phyloP scores from a whole-genome alignment of 2,329 filamentous ascomycete species.

The Parastagonospora nodorum region DNA sequence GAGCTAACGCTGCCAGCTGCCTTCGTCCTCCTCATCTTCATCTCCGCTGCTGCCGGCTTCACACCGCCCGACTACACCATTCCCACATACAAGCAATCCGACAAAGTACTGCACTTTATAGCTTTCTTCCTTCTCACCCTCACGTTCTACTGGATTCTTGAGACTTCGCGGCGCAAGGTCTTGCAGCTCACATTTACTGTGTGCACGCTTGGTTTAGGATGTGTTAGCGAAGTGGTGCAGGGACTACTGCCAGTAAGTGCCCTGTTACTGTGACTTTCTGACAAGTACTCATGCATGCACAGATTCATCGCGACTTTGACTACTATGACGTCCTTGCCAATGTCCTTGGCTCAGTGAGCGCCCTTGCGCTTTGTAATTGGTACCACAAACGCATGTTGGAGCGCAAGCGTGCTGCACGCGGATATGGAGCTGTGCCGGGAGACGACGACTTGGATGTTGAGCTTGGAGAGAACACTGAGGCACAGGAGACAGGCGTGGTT shows the following conservation, averaged over 20 bases:
- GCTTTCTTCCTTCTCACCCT: slow-evolving; percentile 90
- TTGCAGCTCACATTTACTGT: slow-evolving; percentile 81
- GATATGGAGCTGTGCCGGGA: slow-evolving; percentile 72
- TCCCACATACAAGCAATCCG: slow-evolving; percentile 69
- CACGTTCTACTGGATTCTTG: slow-evolving; percentile 94
- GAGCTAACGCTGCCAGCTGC: slow-evolving; percentile 41
- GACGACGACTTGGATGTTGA: slow-evolving; percentile 70
- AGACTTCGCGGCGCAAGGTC: slow-evolving; percentile 83
- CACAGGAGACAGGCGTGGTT: slow-evolving; percentile 69
- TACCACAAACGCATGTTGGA: slow-evolving; percentile 97
- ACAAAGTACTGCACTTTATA: slow-evolving; percentile 85
- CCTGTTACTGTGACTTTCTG: background rate
- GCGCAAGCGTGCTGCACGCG: slow-evolving; percentile 74
- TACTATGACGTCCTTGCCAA: slow-evolving; percentile 88
- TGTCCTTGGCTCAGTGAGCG: slow-evolving; percentile 74
- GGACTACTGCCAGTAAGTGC: slow-evolving; percentile 65
- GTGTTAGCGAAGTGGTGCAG: slow-evolving; percentile 79
- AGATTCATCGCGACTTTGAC: slow-evolving; percentile 66
- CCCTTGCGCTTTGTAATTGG: slow-evolving; percentile 77
- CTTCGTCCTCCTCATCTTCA: slow-evolving; percentile 64
- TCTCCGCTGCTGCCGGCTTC: slow-evolving; percentile 75
- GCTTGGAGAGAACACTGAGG: slow-evolving; percentile 65
- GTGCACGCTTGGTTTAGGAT: slow-evolving; percentile 73
- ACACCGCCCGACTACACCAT: slow-evolving; percentile 56
- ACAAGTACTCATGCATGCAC: slow-evolving; percentile 11